A percentile compares a stretch with the other conserved stretches of the same genome.
These are phyloP conservation scores for Ogataea siamensis DNA, from an alignment of 805 yeast species.

Conservation along the genomic window DNA sequence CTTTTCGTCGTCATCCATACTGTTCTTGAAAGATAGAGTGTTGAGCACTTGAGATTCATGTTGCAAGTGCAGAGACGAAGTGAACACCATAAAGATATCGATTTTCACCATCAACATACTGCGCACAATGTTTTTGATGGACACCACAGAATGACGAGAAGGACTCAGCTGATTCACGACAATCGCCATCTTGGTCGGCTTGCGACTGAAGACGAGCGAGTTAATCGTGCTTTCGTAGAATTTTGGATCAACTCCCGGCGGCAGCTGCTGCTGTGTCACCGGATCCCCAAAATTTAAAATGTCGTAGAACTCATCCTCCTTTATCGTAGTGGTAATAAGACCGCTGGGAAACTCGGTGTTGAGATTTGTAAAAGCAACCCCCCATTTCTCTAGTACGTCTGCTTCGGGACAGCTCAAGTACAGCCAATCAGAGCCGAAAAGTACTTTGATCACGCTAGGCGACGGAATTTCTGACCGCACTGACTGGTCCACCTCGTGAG, in stretches of 20 bases:
- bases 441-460: conserved; percentile 16
- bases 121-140: conserved; percentile 31
- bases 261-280: conserved; percentile 9
- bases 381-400: conserved; percentile 33
- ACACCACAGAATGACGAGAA: conserved; percentile 20
- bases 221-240: conserved; percentile 31
- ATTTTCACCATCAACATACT: conserved; percentile 31
- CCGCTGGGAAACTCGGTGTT: conserved; percentile 25
- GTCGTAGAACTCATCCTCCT: conserved; percentile 25
- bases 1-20: conserved; percentile 10
- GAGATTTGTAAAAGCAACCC: conserved; percentile 26
- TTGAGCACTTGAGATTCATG: conserved; percentile 15
- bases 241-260: conserved; percentile 30
- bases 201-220: conserved; percentile 23
- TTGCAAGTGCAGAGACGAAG: conserved; percentile 20
- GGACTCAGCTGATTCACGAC: conserved; percentile 29
- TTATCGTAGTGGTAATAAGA: conserved; percentile 28
- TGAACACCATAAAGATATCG: conserved; percentile 25
- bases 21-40: conserved; percentile 13
- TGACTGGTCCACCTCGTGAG: conserved; percentile 18
- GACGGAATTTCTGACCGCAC: conserved; percentile 19
- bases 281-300: conserved; percentile 7
- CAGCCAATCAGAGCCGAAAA: background rate
- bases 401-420: conserved; percentile 15
- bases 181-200: conserved; percentile 30